phyloP scores from a whole-genome alignment of 805 yeast species.

The Sungouiella blattae region DNA sequence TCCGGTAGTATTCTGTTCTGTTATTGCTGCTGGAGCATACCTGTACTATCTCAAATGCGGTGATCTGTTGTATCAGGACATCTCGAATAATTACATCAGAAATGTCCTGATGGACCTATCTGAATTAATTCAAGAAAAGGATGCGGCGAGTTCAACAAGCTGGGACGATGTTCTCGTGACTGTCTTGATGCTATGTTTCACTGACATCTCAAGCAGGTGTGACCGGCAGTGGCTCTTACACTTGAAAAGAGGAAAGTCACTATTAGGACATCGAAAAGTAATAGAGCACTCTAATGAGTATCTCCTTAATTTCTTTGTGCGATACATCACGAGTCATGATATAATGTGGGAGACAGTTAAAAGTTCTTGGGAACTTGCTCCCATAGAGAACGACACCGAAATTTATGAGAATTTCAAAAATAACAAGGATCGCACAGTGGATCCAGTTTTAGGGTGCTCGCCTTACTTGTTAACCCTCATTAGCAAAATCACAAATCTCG shows the following conservation, averaged over 20 bases:
- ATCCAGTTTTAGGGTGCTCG: conserved; percentile 37
- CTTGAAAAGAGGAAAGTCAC: conserved; percentile 35
- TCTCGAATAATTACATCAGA: conserved; percentile 23
- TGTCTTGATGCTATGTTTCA: conserved; percentile 36
- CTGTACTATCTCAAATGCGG: conserved; percentile 28
- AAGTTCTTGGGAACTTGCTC: conserved; percentile 15
- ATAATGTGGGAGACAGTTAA: conserved; percentile 44
- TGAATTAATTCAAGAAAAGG: conserved; percentile 23
- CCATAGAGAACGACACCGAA: conserved; percentile 5
- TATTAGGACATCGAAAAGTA: conserved; percentile 22
- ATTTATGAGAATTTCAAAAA: conserved; percentile 26
- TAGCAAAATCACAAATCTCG: conserved; percentile 34
- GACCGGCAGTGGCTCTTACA: conserved; percentile 36
- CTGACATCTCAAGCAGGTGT: conserved; percentile 41
- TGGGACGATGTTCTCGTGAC: conserved; percentile 43
- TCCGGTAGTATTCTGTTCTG: conserved; percentile 27
- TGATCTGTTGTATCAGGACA: conserved; percentile 18
- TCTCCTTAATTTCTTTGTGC: conserved; percentile 25
- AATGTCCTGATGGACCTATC: conserved; percentile 30
- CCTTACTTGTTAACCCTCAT: conserved; percentile 35
- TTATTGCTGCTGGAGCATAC: conserved; percentile 36
- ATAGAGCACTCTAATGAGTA: conserved; percentile 26
- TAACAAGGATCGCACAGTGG: conserved; percentile 32
- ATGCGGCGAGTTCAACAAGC: conserved; percentile 14
- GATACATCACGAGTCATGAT: conserved; percentile 40